Percentiles rank a stretch among this genome's conserved stretches.
These are phyloP conservation scores for Cryptomeria japonica DNA, from an alignment of 75 land plant species.

Conservation along the genomic window DNA sequence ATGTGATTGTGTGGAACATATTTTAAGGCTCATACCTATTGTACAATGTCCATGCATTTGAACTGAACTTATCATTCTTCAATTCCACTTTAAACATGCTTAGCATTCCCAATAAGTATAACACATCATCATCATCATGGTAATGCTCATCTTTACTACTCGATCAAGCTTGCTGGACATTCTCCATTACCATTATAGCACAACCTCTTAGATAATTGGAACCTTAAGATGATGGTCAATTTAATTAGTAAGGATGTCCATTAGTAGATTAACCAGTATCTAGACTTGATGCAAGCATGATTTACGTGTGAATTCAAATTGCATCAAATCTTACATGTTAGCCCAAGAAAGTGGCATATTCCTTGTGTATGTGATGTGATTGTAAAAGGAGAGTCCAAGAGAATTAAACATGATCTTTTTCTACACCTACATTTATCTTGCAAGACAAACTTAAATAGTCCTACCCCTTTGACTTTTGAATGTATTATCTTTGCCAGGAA, in stretches of 20 bases:
- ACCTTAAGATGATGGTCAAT: background rate
- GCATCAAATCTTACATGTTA: background rate
- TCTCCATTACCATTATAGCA: background rate
- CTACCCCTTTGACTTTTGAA: background rate
- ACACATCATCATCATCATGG: background rate
- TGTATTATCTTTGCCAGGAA: background rate
- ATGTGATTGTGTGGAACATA: no score
- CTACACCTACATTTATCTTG: background rate
- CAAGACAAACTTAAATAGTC: background rate
- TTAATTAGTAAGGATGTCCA: background rate
- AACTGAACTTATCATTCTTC: no score
- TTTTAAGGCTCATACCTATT: no score
- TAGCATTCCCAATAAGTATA: no score
- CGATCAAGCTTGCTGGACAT: background rate
- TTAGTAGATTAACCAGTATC: background rate
- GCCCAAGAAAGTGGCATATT: background rate
- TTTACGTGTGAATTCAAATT: background rate
- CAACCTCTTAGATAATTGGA: background rate
- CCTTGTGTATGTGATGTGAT: background rate
- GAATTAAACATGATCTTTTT: background rate
- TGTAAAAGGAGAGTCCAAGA: background rate
- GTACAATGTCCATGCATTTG: no score
- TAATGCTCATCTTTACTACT: background rate
- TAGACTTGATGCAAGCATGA: background rate
- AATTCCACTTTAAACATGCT: no score